These are phyloP conservation scores for Calendula officinalis DNA, from an alignment of 129 eudicot species.

Conservation along the genomic window DNA sequence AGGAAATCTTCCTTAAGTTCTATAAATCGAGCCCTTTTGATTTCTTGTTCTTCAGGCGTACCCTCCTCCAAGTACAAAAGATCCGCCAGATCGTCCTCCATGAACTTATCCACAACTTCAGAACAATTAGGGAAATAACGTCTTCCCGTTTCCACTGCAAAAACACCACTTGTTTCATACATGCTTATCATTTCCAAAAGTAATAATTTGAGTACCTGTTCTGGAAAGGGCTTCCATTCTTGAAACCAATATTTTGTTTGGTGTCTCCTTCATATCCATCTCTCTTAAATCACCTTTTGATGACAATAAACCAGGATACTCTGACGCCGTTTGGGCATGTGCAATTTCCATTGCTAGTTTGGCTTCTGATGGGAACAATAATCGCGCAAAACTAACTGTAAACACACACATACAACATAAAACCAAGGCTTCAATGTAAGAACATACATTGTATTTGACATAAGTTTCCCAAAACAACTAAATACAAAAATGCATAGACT, in stretches of 20 bases:
- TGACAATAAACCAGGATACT: constrained; percentile 54
- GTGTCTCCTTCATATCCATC: constrained; percentile 70
- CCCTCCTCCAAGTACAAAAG: constrained; percentile 45
- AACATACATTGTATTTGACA: no score
- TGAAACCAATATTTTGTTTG: constrained; percentile 50
- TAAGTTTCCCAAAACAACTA: no score
- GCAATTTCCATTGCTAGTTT: constrained; percentile 82
- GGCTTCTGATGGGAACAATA: constrained; percentile 78
- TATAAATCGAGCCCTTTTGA: constrained; percentile 47
- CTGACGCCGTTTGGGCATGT: constrained; percentile 54
- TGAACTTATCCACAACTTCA: constrained; percentile 58
- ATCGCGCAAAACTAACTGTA: constrained; percentile 77
- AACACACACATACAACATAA: no score
- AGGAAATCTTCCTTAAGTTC: constrained; percentile 71
- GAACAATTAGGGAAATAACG: constrained; percentile 89
- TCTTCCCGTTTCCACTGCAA: constrained; percentile 72
- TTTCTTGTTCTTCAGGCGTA: constrained; percentile 52
- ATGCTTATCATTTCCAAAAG: neutral
- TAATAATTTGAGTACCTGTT: constrained; percentile 47
- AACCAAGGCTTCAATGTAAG: no score
- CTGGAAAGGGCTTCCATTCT: constrained; percentile 61
- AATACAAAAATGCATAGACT: no score
- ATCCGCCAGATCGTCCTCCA: constrained; percentile 65
- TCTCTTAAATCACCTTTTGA: constrained; percentile 54
- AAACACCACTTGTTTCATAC: neutral